phyloP scores from a whole-genome alignment of 2,329 filamentous ascomycete genomes.

The Tolypocladium amazonense region DNA sequence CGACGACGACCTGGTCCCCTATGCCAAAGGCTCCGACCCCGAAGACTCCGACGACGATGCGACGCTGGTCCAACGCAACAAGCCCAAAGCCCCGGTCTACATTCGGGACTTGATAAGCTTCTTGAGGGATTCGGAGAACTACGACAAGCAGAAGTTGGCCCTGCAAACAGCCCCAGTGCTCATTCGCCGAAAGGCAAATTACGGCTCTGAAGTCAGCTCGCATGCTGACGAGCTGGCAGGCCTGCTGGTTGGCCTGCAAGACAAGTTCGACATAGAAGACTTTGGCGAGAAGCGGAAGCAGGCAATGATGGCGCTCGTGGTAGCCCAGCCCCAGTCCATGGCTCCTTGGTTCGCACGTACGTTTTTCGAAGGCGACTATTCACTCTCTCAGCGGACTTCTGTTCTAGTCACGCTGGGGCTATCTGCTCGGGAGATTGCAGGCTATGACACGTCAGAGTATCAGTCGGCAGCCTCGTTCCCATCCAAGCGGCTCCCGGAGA shows the following conservation, averaged over 20 bases:
- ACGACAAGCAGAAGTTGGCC: slow-evolving; percentile 74
- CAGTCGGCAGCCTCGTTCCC: slow-evolving; percentile 53
- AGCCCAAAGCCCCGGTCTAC: slow-evolving; percentile 77
- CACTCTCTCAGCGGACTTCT: slow-evolving; percentile 70
- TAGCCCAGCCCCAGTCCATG: slow-evolving; percentile 67
- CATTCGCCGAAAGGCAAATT: slow-evolving; percentile 79
- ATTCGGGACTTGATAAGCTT: slow-evolving; percentile 74
- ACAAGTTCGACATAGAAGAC: slow-evolving; percentile 70
- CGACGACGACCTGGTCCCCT: slow-evolving; percentile 59
- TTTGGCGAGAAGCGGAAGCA: slow-evolving; percentile 70
- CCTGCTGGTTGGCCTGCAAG: slow-evolving; percentile 67
- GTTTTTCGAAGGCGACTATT: slow-evolving; percentile 89
- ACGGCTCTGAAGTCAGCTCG: slow-evolving; percentile 78
- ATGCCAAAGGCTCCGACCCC: slow-evolving; percentile 76
- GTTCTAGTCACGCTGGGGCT: slow-evolving; percentile 76
- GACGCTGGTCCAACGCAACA: slow-evolving; percentile 74
- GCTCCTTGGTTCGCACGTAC: slow-evolving; percentile 74
- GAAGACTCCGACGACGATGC: slow-evolving; percentile 93
- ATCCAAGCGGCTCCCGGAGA: slow-evolving; percentile 65
- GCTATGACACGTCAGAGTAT: slow-evolving; percentile 52
- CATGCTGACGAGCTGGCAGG: slow-evolving; percentile 74
- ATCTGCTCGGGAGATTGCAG: slow-evolving; percentile 73
- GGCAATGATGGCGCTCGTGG: slow-evolving; percentile 69
- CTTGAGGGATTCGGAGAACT: slow-evolving; percentile 70
- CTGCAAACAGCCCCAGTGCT: slow-evolving; percentile 66